Conservation (phyloP, 768 basidiomycete species). For the Phaeotremella fagi region DNA sequence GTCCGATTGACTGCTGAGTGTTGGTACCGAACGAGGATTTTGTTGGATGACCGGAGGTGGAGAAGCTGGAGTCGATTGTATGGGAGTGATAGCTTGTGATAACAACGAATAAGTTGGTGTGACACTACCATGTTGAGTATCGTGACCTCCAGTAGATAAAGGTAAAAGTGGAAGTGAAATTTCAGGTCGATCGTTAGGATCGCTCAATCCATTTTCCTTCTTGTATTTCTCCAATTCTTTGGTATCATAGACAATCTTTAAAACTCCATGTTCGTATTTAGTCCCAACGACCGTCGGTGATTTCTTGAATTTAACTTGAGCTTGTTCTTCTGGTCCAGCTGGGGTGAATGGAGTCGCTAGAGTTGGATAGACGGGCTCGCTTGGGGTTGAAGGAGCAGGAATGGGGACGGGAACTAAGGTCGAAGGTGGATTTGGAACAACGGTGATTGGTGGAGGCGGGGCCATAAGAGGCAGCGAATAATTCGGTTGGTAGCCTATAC, state of each 20-base stretch:
- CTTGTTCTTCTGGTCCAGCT: neutral
- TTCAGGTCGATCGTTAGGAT: neutral
- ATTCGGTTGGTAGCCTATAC: neutral
- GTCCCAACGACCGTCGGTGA: slow-evolving; percentile 1
- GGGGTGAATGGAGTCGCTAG: neutral
- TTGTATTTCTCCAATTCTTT: slow-evolving; percentile 14
- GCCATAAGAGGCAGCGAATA: too few species aligned
- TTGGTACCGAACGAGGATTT: too few species aligned
- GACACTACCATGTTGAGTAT: neutral
- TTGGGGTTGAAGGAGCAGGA: neutral
- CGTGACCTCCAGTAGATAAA: slow-evolving; percentile 16
- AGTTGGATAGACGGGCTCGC: neutral
- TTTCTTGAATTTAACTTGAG: neutral
- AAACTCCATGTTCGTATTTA: slow-evolving; percentile 9
- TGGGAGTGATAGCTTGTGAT: neutral
- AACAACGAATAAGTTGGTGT: too few species aligned
- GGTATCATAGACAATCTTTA: slow-evolving; percentile 16
- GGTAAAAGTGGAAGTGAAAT: slow-evolving; percentile 1
- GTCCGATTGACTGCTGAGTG: neutral
- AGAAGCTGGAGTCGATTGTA: neutral
- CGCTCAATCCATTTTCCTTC: slow-evolving; percentile 5
- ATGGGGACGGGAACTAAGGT: neutral
- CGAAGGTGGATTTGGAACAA: neutral
- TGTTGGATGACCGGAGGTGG: too few species aligned
- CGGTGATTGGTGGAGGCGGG: neutral